Evolutionary conservation across 495 filamentous ascomycete species (phyloP).

Genomic region (Letharia columbiana): DNA sequence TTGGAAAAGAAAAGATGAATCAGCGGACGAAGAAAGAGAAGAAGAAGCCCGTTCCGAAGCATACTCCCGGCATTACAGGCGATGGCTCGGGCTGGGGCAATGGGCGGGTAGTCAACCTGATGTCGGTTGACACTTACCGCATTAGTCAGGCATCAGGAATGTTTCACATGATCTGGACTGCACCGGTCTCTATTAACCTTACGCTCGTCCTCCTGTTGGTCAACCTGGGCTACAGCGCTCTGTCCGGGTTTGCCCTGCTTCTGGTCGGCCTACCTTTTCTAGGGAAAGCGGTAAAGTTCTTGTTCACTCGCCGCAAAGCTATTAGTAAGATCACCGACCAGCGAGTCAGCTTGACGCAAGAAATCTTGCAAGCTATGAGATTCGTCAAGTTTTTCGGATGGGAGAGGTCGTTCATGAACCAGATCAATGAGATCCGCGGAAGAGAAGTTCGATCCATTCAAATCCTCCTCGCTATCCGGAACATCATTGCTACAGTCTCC

Average conservation of each 20-base stretch:
- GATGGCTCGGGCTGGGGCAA: conserved; percentile 80
- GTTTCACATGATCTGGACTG: conserved; percentile 83
- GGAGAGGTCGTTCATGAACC: conserved; percentile 72
- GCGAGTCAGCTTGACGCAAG: conserved; percentile 78
- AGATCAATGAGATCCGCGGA: conserved; percentile 59
- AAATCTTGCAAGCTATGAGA: conserved; percentile 79
- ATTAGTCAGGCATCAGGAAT: conserved; percentile 73
- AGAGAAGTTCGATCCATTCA: conserved; percentile 71
- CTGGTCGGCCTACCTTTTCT: conserved; percentile 66
- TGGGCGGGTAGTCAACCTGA: conserved; percentile 77
- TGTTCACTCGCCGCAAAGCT: conserved; percentile 57
- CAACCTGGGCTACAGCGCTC: conserved; percentile 76
- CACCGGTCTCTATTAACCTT: conserved; percentile 65
- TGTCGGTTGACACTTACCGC: conserved; percentile 86
- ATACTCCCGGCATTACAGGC: conserved; percentile 40
- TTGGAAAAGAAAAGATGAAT: conserved; percentile 36
- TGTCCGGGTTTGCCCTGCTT: conserved; percentile 75
- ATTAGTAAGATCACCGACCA: conserved; percentile 91
- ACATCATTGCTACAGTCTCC: conserved; percentile 68
- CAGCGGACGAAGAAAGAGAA: conserved; percentile 35
- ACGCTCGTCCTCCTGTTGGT: conserved; percentile 68
- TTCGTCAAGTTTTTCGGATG: conserved; percentile 95
- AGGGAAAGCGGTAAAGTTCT: conserved; percentile 56
- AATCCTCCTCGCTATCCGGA: conserved; percentile 68
- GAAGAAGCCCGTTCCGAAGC: conserved; percentile 32